These are phyloP conservation scores for Asterophora parasitica DNA, from an alignment of 768 basidiomycete genomes.

Conservation along the genomic window DNA sequence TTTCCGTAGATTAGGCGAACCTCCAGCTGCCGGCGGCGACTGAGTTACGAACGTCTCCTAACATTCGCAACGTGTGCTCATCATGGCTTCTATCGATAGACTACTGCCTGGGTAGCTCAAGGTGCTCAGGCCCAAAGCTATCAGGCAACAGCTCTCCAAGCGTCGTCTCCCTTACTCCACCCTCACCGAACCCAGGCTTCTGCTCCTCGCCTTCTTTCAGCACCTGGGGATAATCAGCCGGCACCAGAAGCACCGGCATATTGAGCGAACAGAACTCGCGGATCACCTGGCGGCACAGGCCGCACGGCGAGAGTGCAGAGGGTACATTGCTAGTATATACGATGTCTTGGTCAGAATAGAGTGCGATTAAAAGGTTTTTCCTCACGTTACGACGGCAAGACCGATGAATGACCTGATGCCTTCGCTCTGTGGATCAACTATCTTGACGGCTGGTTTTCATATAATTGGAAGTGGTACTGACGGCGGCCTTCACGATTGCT, in stretches of 20 bases:
- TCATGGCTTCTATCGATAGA: background rate
- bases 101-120: constrained; percentile 43
- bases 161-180: constrained; percentile 59
- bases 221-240: constrained; percentile 51
- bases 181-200: constrained; percentile 39
- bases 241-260: constrained; percentile 71
- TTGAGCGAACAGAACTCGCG: constrained; percentile 78
- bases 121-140: constrained; percentile 86
- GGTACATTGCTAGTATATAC: constrained; percentile 55
- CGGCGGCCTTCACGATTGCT: constrained; percentile 90
- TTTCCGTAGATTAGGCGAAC: no score
- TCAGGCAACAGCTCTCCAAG: constrained; percentile 73
- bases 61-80: no score
- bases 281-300: constrained; percentile 88
- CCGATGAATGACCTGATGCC: constrained; percentile 66
- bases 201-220: constrained; percentile 26
- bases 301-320: constrained; percentile 76
- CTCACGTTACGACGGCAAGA: constrained; percentile 77
- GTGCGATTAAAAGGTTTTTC: background rate
- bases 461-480: constrained; percentile 32
- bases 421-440: constrained; percentile 59
- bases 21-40: no score
- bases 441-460: background rate
- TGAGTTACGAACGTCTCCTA: no score
- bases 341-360: background rate